These are phyloP conservation scores for Mrakia gelida DNA, from an alignment of 768 basidiomycete species.

Conservation along the genomic window DNA sequence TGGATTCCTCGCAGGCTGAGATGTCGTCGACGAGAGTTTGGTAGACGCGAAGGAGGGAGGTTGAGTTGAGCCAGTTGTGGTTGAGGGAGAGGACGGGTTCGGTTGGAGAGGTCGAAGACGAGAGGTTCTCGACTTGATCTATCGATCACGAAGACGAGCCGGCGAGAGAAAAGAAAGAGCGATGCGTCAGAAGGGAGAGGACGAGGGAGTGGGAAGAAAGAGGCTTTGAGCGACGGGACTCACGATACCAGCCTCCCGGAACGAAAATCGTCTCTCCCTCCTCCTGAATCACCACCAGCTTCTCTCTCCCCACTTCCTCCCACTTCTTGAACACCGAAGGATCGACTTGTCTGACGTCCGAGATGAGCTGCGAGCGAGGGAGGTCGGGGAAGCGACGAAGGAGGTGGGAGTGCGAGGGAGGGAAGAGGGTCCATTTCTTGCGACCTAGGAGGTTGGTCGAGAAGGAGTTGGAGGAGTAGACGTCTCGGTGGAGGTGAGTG, in stretches of 20 bases:
- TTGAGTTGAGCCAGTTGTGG: conserved; percentile 40
- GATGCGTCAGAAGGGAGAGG: no score
- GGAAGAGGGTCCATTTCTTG: conserved; percentile 45
- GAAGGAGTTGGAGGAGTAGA: conserved; percentile 45
- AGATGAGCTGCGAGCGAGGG: conserved; percentile 34
- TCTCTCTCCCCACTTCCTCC: conserved; percentile 33
- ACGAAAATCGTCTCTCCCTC: conserved; percentile 45
- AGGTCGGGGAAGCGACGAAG: conserved; percentile 24
- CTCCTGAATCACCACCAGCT: conserved; percentile 39
- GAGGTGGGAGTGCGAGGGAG: conserved; percentile 35
- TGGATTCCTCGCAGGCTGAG: conserved; percentile 8
- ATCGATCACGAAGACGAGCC: conserved; percentile 33
- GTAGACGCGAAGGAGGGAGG: conserved; percentile 10
- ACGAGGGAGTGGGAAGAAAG: conserved; percentile 10
- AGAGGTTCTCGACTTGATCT: conserved; percentile 23
- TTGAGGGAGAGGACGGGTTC: conserved; percentile 43
- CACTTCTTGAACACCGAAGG: conserved; percentile 26
- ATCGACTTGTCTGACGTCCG: conserved; percentile 41
- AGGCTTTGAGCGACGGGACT: conserved; percentile 34
- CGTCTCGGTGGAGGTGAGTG: conserved; percentile 45
- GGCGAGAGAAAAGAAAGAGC: no score
- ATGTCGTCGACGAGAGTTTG: conserved; percentile 10
- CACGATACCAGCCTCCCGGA: conserved; percentile 45
- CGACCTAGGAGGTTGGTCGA: conserved; percentile 43
- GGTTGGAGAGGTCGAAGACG: neutral